These are phyloP conservation scores for Auricularia cornea DNA, from an alignment of 768 basidiomycete genomes.

Conservation along the genomic window DNA sequence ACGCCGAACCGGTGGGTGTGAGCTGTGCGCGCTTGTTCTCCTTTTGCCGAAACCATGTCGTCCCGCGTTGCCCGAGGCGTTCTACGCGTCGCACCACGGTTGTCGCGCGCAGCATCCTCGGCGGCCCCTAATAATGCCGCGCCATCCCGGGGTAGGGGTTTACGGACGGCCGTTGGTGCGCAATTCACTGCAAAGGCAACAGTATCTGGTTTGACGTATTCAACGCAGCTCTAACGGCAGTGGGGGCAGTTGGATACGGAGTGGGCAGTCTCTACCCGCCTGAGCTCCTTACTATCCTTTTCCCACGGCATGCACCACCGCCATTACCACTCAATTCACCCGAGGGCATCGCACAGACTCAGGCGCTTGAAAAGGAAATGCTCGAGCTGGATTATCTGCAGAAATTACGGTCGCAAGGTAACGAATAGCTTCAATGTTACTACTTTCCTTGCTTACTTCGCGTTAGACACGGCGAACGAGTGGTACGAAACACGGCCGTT, in stretches of 20 bases:
- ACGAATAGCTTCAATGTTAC: background rate
- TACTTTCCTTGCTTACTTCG: conserved; percentile 6
- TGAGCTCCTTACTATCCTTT: conserved; percentile 53
- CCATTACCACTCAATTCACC: conserved; percentile 50
- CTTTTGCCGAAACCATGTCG: no score
- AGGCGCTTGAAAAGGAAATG: conserved; percentile 56
- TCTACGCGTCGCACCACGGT: no score
- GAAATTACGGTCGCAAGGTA: conserved; percentile 34
- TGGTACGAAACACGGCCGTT: conserved; percentile 83
- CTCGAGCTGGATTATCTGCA: conserved; percentile 56
- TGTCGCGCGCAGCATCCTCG: background rate
- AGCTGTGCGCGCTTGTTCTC: no score
- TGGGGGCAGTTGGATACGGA: conserved; percentile 30
- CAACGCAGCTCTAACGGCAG: conserved; percentile 2
- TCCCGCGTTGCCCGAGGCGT: no score
- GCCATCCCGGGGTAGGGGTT: background rate
- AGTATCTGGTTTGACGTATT: background rate
- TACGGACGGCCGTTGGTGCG: background rate
- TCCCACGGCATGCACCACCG: conserved; percentile 68
- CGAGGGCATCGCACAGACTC: conserved; percentile 49
- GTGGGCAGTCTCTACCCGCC: conserved; percentile 67
- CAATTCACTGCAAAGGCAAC: background rate
- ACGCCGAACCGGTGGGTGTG: no score
- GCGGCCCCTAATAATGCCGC: background rate
- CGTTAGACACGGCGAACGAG: conserved; percentile 34